Base-by-base conservation (phyloP, 1,284 basidiomycete species). In the Sanghuangporus sanghuang region DNA sequence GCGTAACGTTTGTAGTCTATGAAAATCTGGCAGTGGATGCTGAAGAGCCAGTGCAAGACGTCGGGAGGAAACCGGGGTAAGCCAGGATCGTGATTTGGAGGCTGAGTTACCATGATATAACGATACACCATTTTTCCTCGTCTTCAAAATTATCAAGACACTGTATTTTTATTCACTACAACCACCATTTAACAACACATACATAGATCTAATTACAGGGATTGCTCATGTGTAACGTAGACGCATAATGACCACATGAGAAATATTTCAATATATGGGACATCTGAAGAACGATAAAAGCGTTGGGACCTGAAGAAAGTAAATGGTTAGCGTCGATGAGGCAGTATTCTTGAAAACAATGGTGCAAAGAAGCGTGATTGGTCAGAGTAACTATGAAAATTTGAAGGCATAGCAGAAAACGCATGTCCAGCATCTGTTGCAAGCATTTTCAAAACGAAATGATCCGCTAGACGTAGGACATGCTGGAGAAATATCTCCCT, bases 1-100 rank as follows among this genome's bases (percentile, higher is more conserved):
- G 96, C 73, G 93, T 98, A 57, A 98, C 96, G 1, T 98, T 99
- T 72, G 96, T 99, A 44, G 95, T 98, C 18, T 99, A 98, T 73
- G 97, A 98, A 75, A 98, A 98, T 71, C 73, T 96, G 59, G 92
- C 92, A 0, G n/a, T 95, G 92, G 93, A 73, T 91, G 35, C 78
- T 95, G 64, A 80, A 89, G 68, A 83, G n/a, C 82, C 9, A 81
- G 80, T 7, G 90, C 88, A 53, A 77, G 67, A 6, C 70, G 70
- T 35, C 69, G 76, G 44, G 73, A 73, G n/a, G 62, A 67, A 18
- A 42, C 42, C n/a, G 63, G 63, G 35, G 60, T 64, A 16, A 1
- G 16, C 21, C 12, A 18, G 21, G 21, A 16, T n/a, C 16, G 44
- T 46, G 11, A 16, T 3, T 18, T 46, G 21, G 44, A 46, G 8